phyloP scores from a whole-genome alignment of 768 basidiomycete species.

The Ramaria sp. region DNA sequence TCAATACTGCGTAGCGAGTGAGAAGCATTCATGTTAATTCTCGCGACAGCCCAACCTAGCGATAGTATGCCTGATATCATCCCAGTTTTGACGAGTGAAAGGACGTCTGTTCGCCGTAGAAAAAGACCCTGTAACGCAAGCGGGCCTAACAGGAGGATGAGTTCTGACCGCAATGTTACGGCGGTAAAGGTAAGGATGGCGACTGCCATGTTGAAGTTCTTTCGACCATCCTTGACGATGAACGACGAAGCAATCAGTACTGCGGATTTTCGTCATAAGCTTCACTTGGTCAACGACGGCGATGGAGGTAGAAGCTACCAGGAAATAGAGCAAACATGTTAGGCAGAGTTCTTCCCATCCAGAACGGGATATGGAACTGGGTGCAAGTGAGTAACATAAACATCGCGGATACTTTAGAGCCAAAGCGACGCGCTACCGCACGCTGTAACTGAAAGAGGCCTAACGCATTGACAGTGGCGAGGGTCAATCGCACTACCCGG shows the following conservation, averaged over 20 bases:
- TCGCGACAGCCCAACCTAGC: conserved; percentile 31
- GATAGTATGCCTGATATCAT: conserved; percentile 38
- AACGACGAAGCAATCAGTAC: conserved; percentile 50
- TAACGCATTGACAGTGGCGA: conserved; percentile 55
- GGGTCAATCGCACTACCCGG: conserved; percentile 55
- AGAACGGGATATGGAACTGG: conserved; percentile 89
- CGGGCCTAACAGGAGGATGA: conserved; percentile 55
- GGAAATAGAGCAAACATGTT: conserved; percentile 86
- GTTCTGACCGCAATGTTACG: conserved; percentile 71
- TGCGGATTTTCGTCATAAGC: conserved; percentile 16
- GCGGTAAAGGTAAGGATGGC: conserved; percentile 54
- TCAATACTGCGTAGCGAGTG: conserved; percentile 34
- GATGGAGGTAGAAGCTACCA: conserved; percentile 32
- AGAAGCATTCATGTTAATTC: not conserved
- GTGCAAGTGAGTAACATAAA: conserved; percentile 64
- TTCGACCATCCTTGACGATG: conserved; percentile 32
- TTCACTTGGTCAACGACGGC: not conserved
- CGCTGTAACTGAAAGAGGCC: conserved; percentile 54
- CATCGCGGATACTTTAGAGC: conserved; percentile 39
- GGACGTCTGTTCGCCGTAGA: conserved; percentile 31
- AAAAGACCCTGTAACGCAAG: conserved; percentile 45
- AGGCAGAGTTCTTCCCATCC: conserved; percentile 87
- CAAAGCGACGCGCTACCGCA: conserved; percentile 55
- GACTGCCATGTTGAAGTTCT: conserved; percentile 33
- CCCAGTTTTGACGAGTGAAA: conserved; percentile 37